Evolutionary conservation across 805 yeast species (phyloP), one percentile per base, ranked within the genome.

Genomic region (Kuraishia hungarica): DNA sequence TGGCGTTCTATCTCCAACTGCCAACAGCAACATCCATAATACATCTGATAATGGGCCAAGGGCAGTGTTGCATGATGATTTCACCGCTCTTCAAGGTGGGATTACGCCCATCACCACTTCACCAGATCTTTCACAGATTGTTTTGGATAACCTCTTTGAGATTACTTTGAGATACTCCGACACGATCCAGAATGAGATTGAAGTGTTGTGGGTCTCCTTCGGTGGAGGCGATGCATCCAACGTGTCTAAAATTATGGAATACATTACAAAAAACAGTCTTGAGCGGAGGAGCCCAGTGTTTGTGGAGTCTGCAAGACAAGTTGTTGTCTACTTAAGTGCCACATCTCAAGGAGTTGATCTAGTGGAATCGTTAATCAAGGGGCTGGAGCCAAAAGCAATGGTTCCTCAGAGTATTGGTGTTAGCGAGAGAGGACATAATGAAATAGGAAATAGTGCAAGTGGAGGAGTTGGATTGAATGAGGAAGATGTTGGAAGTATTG

Each of bases 121-220:
- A n/a, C n/a, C n/a, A n/a, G n/a, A n/a, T n/a, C 29, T 26, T 46
- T 72, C 81, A 1, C 67, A 77, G 52, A 89, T 92, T 96, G 89
- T 90, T 1, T 64, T 93, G 60, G 81, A 80, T 58, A 91, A 92
- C 59, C 70, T 93, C 54, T 82, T 92, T 66, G 97, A 89, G 61
- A 86, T 94, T 47, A 90, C 97, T 0, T 82, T 90, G 43, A 82
- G 82, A 56, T 88, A 86, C 61, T 82, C 92, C 53, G 84, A 86
- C 51, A 74, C 76, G 15, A 82, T 89, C 60, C 89, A 89, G 50
- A 87, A 86, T 62, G 98, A 91, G 62, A 89, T 94, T 11, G 97
- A 92, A 67, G 96, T 96, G 0, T 69, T 94, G 22, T 94, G 99
- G 99, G 90, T 89, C 4, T 93, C 97, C 0, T 73, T 94, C n/a